Evolutionary conservation across 2,329 filamentous ascomycete species (phyloP).

Genomic region (Sphaerulina musiva): DNA sequence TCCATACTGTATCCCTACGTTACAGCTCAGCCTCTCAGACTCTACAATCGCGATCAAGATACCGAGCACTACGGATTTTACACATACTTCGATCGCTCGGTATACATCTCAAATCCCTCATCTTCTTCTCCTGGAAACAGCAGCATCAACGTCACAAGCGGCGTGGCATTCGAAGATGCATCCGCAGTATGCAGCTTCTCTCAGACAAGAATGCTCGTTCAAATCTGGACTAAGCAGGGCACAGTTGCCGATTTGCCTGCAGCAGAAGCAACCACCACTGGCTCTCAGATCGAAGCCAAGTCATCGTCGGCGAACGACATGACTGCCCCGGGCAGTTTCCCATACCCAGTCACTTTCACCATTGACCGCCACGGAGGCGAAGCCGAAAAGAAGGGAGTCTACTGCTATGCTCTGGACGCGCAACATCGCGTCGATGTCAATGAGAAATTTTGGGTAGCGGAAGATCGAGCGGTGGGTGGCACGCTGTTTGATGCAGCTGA

Average conservation of each 20-base stretch:
- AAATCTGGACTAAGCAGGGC: conserved; percentile 53
- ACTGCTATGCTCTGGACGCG: conserved; percentile 53
- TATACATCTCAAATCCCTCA: conserved; percentile 53
- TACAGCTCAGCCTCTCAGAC: conserved; percentile 65
- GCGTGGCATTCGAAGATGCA: conserved; percentile 20
- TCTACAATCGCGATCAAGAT: conserved; percentile 73
- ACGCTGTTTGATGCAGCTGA: conserved; percentile 45
- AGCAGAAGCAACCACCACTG: background rate
- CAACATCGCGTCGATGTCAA: conserved; percentile 42
- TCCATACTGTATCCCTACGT: conserved; percentile 67
- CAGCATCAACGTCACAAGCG: conserved; percentile 23
- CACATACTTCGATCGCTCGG: conserved; percentile 79
- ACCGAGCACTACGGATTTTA: conserved; percentile 91
- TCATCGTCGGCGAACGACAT: conserved; percentile 41
- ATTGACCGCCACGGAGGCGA: conserved; percentile 56
- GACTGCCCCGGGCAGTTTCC: conserved; percentile 51
- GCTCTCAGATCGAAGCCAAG: conserved; percentile 26
- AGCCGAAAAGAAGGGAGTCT: conserved; percentile 45
- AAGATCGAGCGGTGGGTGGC: conserved; percentile 47
- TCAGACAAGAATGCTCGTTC: conserved; percentile 55
- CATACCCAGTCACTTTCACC: conserved; percentile 55
- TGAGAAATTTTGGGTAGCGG: conserved; percentile 45
- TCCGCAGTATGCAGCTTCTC: conserved; percentile 46
- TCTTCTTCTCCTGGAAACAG: conserved; percentile 35
- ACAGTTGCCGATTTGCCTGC: conserved; percentile 1